A percentile compares a stretch with the other conserved stretches of the same genome.
Evolutionary conservation across 352 stramenopile species (phyloP).

Genomic region (Globisporangium camurandrum): DNA sequence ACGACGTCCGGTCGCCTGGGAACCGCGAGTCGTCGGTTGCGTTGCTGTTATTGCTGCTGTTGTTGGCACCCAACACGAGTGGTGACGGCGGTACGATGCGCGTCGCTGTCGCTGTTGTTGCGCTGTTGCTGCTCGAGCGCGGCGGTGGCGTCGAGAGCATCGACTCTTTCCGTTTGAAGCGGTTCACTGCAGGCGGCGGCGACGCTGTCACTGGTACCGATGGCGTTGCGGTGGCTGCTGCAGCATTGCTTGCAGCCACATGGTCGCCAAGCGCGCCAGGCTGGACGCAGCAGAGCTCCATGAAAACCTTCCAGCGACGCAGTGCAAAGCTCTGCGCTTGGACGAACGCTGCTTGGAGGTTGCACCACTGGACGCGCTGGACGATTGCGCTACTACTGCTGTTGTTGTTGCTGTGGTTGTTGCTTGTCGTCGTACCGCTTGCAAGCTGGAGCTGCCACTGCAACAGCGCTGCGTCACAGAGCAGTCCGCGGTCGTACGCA

Average conservation of each 20-base stretch:
- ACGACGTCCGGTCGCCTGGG: constrained; percentile 59
- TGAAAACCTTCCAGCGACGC: constrained; percentile 58
- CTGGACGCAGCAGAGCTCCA: constrained; percentile 60
- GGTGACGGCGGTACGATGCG: constrained; percentile 13
- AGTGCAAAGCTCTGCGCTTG: constrained; percentile 47
- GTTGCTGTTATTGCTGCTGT: constrained; percentile 25
- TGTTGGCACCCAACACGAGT: constrained; percentile 6
- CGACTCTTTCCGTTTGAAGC: constrained; percentile 56
- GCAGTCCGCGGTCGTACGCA: constrained; percentile 14
- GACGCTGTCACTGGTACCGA: constrained; percentile 1
- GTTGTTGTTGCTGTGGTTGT: constrained; percentile 1
- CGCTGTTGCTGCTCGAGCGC: too few relatives aligned
- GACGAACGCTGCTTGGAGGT: constrained; percentile 41
- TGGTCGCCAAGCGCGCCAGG: constrained; percentile 4
- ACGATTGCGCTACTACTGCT: constrained; percentile 10
- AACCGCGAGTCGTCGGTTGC: too few relatives aligned
- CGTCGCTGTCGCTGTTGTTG: constrained; percentile 6
- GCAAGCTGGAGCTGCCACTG: constrained; percentile 23
- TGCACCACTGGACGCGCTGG: constrained; percentile 40
- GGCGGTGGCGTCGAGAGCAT: constrained; percentile 58
- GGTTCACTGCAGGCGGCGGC: constrained; percentile 3
- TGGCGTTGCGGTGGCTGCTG: background rate
- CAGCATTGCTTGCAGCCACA: background rate
- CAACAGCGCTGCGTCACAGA: constrained; percentile 15
- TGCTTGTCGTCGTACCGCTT: too few relatives aligned